Conservation (phyloP, 805 yeast species). For the Lipomyces orientalis region DNA sequence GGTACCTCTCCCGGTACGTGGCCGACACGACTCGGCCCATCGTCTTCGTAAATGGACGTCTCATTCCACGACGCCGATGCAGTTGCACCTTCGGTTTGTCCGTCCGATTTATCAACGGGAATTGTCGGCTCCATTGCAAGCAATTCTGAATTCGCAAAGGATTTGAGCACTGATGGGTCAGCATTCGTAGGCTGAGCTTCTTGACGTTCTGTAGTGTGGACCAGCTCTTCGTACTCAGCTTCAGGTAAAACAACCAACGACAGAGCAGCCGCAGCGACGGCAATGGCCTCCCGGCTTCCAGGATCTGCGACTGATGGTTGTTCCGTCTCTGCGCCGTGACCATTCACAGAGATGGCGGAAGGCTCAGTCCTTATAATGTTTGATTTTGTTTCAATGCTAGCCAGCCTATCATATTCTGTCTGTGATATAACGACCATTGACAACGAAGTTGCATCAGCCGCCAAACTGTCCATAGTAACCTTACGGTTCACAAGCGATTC, state of each 20-base stretch:
- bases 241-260: background rate
- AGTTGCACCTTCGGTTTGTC: background rate
- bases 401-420: constrained; percentile 9
- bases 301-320: constrained; percentile 7
- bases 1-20: background rate
- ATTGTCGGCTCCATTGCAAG: background rate
- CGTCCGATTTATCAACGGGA: background rate
- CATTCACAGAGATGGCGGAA: constrained; percentile 11
- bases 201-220: constrained; percentile 7
- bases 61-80: background rate
- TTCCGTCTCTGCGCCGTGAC: too few species aligned
- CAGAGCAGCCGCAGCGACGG: constrained; percentile 11
- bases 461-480: constrained; percentile 16
- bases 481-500: constrained; percentile 11
- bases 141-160: too few species aligned
- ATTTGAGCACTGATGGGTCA: too few species aligned
- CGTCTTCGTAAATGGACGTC: background rate
- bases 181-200: background rate
- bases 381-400: constrained; percentile 6
- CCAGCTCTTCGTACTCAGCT: constrained; percentile 4
- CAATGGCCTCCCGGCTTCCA: background rate
- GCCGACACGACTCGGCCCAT: background rate
- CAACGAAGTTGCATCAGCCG: constrained; percentile 19
- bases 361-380: constrained; percentile 18
- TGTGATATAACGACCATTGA: constrained; percentile 16